phyloP scores from a whole-genome alignment of 2,329 filamentous ascomycete genomes.

The Monosporascus sp. region DNA sequence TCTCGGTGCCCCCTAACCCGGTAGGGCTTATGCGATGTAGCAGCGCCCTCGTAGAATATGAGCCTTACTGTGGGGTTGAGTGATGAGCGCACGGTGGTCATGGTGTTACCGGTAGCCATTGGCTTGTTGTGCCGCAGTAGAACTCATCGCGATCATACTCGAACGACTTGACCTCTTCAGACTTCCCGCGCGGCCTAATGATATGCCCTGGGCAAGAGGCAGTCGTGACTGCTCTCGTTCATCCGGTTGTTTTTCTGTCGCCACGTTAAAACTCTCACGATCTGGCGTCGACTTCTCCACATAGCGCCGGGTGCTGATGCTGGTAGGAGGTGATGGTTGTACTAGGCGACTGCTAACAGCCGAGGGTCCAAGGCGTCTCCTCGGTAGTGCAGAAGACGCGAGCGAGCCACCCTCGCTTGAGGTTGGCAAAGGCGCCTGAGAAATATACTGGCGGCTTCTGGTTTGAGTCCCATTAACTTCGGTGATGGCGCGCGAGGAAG shows the following conservation, averaged over 20 bases:
- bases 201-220: constrained; percentile 36
- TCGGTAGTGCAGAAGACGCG: constrained; percentile 43
- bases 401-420: constrained; percentile 28
- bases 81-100: constrained; percentile 26
- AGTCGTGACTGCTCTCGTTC: constrained; percentile 40
- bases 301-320: constrained; percentile 38
- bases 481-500: constrained; percentile 53
- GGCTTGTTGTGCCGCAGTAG: constrained; percentile 32
- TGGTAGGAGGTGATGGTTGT: constrained; percentile 32
- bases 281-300: constrained; percentile 41
- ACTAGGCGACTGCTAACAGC: constrained; percentile 43
- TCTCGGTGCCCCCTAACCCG: constrained; percentile 9
- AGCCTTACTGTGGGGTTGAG: constrained; percentile 25
- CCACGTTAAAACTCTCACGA: constrained; percentile 31
- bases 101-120: constrained; percentile 39
- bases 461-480: constrained; percentile 40
- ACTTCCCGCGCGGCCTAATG: constrained; percentile 41
- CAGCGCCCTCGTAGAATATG: constrained; percentile 16
- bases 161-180: constrained; percentile 39
- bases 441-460: constrained; percentile 34
- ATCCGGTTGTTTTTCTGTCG: constrained; percentile 31
- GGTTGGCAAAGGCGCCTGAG: constrained; percentile 31
- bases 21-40: constrained; percentile 15
- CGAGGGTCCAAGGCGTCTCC: constrained; percentile 47
- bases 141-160: constrained; percentile 34